phyloP scores from a whole-genome alignment of 495 filamentous ascomycete genomes.

The Cercophora scortea region DNA sequence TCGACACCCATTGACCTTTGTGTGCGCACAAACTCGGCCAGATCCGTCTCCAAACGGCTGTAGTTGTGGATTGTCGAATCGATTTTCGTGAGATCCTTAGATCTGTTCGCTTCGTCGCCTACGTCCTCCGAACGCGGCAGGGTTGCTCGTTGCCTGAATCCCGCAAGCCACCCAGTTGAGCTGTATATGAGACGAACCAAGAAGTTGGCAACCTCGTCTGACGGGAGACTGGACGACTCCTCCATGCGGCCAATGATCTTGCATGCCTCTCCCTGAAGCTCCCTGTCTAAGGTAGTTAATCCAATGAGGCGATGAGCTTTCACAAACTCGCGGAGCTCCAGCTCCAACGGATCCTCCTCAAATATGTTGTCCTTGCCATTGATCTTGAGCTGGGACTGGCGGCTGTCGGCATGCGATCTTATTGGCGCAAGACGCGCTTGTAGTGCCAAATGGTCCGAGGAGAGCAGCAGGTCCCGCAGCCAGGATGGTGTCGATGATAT shows the following conservation, averaged over 20 bases:
- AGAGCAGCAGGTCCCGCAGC: slow-evolving; percentile 47
- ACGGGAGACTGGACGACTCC: slow-evolving; percentile 32
- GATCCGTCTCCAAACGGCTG: slow-evolving; percentile 49
- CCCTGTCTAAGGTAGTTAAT: slow-evolving; percentile 44
- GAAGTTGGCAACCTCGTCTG: slow-evolving; percentile 39
- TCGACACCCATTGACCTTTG: slow-evolving; percentile 42
- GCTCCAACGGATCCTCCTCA: slow-evolving; percentile 39
- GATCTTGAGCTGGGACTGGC: slow-evolving; percentile 30
- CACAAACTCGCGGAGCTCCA: slow-evolving; percentile 41
- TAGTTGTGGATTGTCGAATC: slow-evolving; percentile 48
- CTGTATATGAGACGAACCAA: slow-evolving; percentile 36
- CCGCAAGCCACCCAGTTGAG: slow-evolving; percentile 37
- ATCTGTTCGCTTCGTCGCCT: slow-evolving; percentile 33
- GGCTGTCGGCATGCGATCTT: slow-evolving; percentile 20
- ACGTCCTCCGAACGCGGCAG: slow-evolving; percentile 44
- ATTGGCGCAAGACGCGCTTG: slow-evolving; percentile 30
- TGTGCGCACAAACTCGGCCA: slow-evolving; percentile 46
- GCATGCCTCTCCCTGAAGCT: slow-evolving; percentile 45
- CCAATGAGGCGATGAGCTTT: slow-evolving; percentile 40
- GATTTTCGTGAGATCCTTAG: slow-evolving; percentile 41
- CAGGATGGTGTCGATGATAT: slow-evolving; percentile 32
- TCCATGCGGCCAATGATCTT: slow-evolving; percentile 43
- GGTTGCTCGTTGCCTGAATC: slow-evolving; percentile 39
- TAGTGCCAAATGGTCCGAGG: slow-evolving; percentile 26
- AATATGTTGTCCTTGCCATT: slow-evolving; percentile 42